Conservation (phyloP, 805 yeast species). For the Candida nonsorbophila region DNA sequence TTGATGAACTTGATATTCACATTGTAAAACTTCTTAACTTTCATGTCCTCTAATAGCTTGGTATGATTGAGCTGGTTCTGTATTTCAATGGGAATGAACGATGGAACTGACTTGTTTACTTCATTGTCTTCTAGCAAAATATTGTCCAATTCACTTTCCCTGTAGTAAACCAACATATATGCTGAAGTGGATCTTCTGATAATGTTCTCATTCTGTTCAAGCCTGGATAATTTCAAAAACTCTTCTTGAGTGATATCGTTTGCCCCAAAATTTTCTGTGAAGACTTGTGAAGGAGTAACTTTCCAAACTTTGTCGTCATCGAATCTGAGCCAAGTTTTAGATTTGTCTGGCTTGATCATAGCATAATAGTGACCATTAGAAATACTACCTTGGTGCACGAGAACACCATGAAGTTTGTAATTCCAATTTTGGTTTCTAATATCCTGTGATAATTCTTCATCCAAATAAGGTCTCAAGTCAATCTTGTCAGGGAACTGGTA, state of each 20-base stretch:
- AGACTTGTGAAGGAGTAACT: constrained; percentile 79
- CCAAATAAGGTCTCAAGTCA: constrained; percentile 75
- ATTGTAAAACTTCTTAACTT: constrained; percentile 53
- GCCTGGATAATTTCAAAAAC: constrained; percentile 47
- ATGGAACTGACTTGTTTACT: constrained; percentile 40
- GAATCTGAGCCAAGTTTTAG: constrained; percentile 75
- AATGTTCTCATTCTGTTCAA: constrained; percentile 56
- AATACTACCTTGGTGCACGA: constrained; percentile 94
- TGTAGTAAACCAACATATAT: constrained; percentile 90
- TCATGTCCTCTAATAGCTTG: constrained; percentile 50
- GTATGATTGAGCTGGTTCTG: constrained; percentile 57
- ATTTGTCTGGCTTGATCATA: constrained; percentile 74
- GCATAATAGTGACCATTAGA: constrained; percentile 97
- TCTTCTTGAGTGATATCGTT: constrained; percentile 48
- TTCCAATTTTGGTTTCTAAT: constrained; percentile 56
- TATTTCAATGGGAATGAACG: constrained; percentile 61
- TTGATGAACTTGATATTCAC: constrained; percentile 53
- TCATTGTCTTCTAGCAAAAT: constrained; percentile 58
- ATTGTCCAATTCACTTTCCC: constrained; percentile 52
- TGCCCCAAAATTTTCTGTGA: constrained; percentile 90
- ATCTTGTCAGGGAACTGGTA: constrained; percentile 83
- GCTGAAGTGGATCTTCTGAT: constrained; percentile 88
- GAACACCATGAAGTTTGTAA: constrained; percentile 85
- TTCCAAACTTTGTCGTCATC: constrained; percentile 94
- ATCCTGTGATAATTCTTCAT: constrained; percentile 42